Conservation (phyloP, 2,329 filamentous ascomycete species). For the Knufia fluminis region DNA sequence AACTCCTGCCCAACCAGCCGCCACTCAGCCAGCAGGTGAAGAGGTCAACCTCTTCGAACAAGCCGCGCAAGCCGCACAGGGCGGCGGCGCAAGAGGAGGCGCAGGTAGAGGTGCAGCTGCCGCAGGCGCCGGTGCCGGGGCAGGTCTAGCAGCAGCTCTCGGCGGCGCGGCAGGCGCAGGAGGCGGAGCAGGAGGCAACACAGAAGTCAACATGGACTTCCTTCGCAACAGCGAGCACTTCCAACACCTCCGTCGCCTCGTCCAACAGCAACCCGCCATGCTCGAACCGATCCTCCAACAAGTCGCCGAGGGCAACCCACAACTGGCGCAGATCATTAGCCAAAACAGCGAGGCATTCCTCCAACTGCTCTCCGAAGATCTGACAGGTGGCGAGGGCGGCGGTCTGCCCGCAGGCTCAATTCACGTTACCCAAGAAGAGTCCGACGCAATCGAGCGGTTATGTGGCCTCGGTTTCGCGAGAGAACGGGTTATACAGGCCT, state of each 20-base stretch:
- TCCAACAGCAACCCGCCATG: slow-evolving; percentile 97
- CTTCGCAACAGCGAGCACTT: slow-evolving; percentile 93
- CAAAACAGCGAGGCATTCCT: slow-evolving; percentile 91
- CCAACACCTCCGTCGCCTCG: slow-evolving; percentile 91
- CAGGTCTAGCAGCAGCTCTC: slow-evolving; percentile 14
- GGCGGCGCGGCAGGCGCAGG: slow-evolving; percentile 29
- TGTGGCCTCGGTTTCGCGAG: slow-evolving; percentile 88
- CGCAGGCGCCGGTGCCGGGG: slow-evolving; percentile 32
- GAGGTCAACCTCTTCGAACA: slow-evolving; percentile 86
- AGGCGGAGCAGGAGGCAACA: slow-evolving; percentile 37
- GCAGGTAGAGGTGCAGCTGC: slow-evolving; percentile 26
- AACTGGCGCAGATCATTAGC: slow-evolving; percentile 84
- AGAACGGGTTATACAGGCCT: slow-evolving; percentile 91
- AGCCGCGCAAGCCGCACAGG: slow-evolving; percentile 62
- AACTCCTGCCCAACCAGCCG: slow-evolving; percentile 32
- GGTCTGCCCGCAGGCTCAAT: slow-evolving; percentile 83
- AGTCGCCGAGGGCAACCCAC: slow-evolving; percentile 87
- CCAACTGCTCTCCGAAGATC: slow-evolving; percentile 65
- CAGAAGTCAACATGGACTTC: slow-evolving; percentile 78
- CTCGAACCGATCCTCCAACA: slow-evolving; percentile 96
- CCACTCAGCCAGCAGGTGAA: slow-evolving; percentile 42
- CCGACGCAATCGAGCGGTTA: slow-evolving; percentile 93
- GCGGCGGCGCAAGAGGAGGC: slow-evolving; percentile 29
- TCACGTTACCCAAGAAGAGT: slow-evolving; percentile 87
- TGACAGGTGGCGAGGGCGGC: slow-evolving; percentile 29